Evolutionary conservation across 2,329 filamentous ascomycete species (phyloP), one percentile per base, ranked within the genome.

Genomic region (Arthrobotrys sinensis): DNA sequence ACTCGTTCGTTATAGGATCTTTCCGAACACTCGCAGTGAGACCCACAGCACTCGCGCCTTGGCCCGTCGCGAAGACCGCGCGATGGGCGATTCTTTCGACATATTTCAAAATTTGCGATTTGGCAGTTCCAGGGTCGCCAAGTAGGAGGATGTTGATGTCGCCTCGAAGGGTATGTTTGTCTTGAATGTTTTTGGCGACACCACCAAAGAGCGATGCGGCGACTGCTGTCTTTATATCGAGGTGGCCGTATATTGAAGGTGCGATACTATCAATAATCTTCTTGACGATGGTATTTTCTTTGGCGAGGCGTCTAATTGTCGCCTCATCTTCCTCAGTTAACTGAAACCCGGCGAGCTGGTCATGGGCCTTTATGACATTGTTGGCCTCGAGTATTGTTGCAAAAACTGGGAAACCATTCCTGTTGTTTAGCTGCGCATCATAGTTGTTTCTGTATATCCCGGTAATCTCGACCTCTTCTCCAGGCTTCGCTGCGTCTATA

Each of bases 391-490:
- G 89, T 76, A 99, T 96, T 0, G 96, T 99, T 3, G 96, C 95
- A 84, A 99, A 99, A 40, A 99, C 96, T 0, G 96, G 96, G 86
- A 99, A 98, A 3, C 96, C 96, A 83, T 98, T 99, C 83, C 96
- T 95, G 86, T 97, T 98, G 86, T 99, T 99, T 68, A 99, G 89
- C 82, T 97, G 93, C 2, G 96, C 94, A 84, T 98, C 95, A 83
- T 97, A 99, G 86, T 96, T 98, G 87, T 99, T 99, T 82, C 94
- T 91, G 86, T 99, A 99, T 81, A 97, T 93, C 80, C 96, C 96
- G 6, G 94, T 98, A 8, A 99, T 91, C 83, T 99, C 96, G 71
- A 99, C 94, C 84, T 99, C 96, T 85, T 99, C 96, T 70, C 96
- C 96, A 32, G 96, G 96, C 86, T 99, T 99, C 48, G 95, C 95